Base-by-base conservation (phyloP, 371 early-diverging fungal species). In the Mortierella sp. region DNA sequence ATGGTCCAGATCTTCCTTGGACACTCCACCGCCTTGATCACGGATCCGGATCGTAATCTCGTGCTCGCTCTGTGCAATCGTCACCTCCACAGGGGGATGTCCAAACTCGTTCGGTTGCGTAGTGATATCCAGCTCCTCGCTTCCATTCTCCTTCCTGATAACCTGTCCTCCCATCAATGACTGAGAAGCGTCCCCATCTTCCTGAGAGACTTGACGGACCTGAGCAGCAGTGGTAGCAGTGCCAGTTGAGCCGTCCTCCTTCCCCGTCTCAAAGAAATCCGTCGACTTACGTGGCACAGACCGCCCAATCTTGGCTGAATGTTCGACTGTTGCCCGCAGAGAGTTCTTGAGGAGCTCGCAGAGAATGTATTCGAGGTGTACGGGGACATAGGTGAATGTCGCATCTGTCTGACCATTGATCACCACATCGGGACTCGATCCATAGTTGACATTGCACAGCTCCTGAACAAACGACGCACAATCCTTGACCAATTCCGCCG, bases 341-440 rank as follows among this genome's bases (percentile, higher is more conserved):
- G 97, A 92, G 80, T 99, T 99, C 84, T 99, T 99, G 69, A 99
- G 83, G 44, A 98, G 82, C 85, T 99, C 99, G 71, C 95, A 95
- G 46, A 97, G 89, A 40, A 98, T 97, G 82, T 99, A 99, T 87
- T 98, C 98, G 28, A 99, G 89, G 87, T 99, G 99, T 1, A 97
- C 97, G 24, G 96, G 96, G 3, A 98, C 94, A 89, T 99, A 99
- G 43, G 96, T 93, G 75, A 98, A 94, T 51, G 88, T 88, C 26
- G 96, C 94, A 72, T 97, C 94, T 5, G 89, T 81, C 48, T 96
- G 94, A n/a, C 98, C 98, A 80, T 93, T 92, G 57, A 98, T 88
- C 31, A 92, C 89, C 59, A 93, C 93, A n/a, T 93, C 93, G 2
- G 98, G 98, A 34, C 94, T 90, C 21, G 93, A 87, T 50, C 97